Percentiles rank a stretch among this genome's conserved stretches.
These are phyloP conservation scores for Penicillium sp. DNA, from an alignment of 2,329 filamentous ascomycete genomes.

Conservation along the genomic window DNA sequence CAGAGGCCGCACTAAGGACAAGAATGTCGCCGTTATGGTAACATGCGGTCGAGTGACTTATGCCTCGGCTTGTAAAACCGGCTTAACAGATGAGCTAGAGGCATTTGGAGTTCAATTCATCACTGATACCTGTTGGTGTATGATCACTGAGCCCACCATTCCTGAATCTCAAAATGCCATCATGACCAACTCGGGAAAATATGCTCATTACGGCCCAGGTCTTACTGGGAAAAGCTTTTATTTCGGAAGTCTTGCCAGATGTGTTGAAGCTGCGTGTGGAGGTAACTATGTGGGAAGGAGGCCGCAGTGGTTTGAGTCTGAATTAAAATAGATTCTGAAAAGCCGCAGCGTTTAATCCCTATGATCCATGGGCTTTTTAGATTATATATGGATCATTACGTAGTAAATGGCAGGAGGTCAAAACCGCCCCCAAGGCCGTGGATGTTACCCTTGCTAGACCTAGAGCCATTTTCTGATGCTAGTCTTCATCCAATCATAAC, in stretches of 20 bases:
- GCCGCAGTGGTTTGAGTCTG: neutral
- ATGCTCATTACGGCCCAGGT: conserved; percentile 45
- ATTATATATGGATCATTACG: too few species aligned
- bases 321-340: too few species aligned
- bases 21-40: conserved; percentile 13
- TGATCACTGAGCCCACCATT: conserved; percentile 46
- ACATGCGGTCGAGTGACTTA: conserved; percentile 23
- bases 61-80: conserved; percentile 25
- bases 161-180: conserved; percentile 28
- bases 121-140: conserved; percentile 53
- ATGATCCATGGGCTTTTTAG: too few species aligned
- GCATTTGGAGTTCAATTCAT: conserved; percentile 42
- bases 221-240: conserved; percentile 23
- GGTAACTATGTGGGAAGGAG: neutral
- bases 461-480: too few species aligned
- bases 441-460: too few species aligned
- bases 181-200: conserved; percentile 51
- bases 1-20: conserved; percentile 23
- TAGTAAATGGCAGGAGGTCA: too few species aligned
- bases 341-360: too few species aligned
- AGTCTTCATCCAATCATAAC: too few species aligned
- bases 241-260: conserved; percentile 19
- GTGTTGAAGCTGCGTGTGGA: neutral
- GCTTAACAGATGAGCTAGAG: conserved; percentile 32
- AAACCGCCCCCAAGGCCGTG: too few species aligned